phyloP scores from a whole-genome alignment of 257 asterid genomes.

The Catharanthus roseus region DNA sequence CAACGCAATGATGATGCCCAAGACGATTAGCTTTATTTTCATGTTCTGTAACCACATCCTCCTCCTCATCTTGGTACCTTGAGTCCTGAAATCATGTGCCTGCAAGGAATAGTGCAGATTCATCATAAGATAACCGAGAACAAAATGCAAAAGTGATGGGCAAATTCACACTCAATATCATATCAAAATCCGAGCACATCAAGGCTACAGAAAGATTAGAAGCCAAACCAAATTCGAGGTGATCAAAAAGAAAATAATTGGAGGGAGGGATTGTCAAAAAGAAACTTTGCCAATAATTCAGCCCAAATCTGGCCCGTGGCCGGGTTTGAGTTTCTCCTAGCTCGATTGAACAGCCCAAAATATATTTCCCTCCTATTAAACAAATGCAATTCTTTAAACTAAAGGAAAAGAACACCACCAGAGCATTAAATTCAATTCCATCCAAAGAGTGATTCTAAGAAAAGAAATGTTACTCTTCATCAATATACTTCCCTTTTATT shows the following conservation, averaged over 20 bases:
- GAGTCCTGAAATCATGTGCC: conserved; percentile 98
- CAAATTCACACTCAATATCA: not conserved
- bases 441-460: not conserved
- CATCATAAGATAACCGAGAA: not conserved
- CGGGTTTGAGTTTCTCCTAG: not conserved
- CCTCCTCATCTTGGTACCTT: conserved; percentile 88
- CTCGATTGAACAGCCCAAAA: not conserved
- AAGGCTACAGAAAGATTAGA: not conserved
- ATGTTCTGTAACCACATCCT: conserved; percentile 92
- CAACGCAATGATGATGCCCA: conserved; percentile 76
- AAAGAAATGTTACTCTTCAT: not conserved
- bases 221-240: not conserved
- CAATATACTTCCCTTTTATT: not conserved
- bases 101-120: conserved; percentile 19
- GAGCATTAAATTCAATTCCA: no score
- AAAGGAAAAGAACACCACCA: no score
- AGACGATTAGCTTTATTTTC: conserved; percentile 93
- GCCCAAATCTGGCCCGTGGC: not conserved
- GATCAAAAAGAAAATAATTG: not conserved
- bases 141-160: not conserved
- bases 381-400: no score
- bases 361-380: not conserved
- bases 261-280: not conserved
- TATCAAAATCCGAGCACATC: not conserved
- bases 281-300: not conserved